Base-by-base conservation (phyloP, 768 basidiomycete species). In the Pleurotus salmoneostramineus region DNA sequence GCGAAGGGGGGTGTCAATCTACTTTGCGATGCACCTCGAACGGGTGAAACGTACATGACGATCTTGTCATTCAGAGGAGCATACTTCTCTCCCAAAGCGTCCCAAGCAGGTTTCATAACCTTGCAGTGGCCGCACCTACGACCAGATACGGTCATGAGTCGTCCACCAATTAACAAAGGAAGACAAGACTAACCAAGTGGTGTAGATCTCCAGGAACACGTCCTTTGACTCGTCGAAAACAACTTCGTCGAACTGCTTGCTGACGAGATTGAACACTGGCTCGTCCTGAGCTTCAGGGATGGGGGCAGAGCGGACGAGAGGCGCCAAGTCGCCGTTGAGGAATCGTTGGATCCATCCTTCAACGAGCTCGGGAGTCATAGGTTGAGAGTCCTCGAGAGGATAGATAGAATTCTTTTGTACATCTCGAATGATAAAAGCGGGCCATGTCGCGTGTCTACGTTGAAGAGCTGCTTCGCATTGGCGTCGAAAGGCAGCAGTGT, bases 131-230 rank as follows among this genome's bases (percentile, higher is more conserved):
- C 91, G 67, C 91, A 93, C 88, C 88, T 90, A 64, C 27, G 21
- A 42, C 15, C 14, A 17, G 43, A 60, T 33, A 27, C 21, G 21
- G 21, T 1, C 21, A 27, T 27, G 21, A 27, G 21, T 27, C 21
- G 21, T 27, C 21, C 21, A 27, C 21, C 21, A 27, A 27, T 1
- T 27, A 27, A 27, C 21, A 27, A 27, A 27, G 21, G 21, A 27
- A 60, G 60, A 61, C 50, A 65, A 64, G 36, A 72, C 87, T 45
- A 71, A 95, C 97, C 97, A 99, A 50, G 93, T 84, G 49, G 97
- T 96, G 66, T 92, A 98, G 74, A 99, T 95, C 74, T 98, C 96
- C 62, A 98, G 79, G 66, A 99, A 94, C 65, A 98, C 88, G 69
- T 98, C 95, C 77, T 97, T 97, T 58, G 77, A 76, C 61, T 94